Conservation (phyloP, 2,329 filamentous ascomycete species). For the Aspergillus nomiae region DNA sequence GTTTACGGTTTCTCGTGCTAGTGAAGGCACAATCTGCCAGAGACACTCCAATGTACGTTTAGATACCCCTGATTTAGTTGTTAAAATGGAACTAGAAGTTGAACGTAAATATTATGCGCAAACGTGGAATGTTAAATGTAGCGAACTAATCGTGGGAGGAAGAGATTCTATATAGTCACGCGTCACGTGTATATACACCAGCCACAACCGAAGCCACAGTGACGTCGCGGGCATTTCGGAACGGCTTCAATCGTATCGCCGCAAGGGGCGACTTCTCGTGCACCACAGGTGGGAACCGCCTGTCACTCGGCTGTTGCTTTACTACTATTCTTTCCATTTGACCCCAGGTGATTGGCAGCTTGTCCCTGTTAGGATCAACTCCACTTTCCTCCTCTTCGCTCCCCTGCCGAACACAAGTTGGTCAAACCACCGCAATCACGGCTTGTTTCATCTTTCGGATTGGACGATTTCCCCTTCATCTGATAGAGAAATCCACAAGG, state of each 20-base stretch:
- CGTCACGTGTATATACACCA: constrained; percentile 9
- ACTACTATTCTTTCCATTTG: neutral
- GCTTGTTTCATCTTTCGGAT: neutral
- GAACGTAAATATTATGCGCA: neutral
- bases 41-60: constrained; percentile 30
- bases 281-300: neutral
- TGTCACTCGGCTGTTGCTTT: neutral
- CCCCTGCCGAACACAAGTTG: neutral
- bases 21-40: neutral
- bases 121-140: no score
- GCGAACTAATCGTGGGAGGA: no score
- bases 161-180: neutral
- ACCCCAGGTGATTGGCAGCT: neutral
- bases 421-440: neutral
- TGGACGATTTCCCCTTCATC: neutral
- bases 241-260: constrained; percentile 4
- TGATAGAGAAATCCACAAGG: neutral
- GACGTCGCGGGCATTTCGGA: constrained; percentile 8
- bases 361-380: neutral
- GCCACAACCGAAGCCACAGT: constrained; percentile 7
- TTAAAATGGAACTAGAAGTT: neutral
- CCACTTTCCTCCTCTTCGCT: neutral
- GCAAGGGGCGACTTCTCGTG: constrained; percentile 4
- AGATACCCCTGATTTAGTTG: constrained; percentile 33
- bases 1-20: neutral